Percentiles rank a stretch among this genome's conserved stretches.
These are phyloP conservation scores for Nicotiana knightiana DNA, from an alignment of 257 asterid species.

Conservation along the genomic window DNA sequence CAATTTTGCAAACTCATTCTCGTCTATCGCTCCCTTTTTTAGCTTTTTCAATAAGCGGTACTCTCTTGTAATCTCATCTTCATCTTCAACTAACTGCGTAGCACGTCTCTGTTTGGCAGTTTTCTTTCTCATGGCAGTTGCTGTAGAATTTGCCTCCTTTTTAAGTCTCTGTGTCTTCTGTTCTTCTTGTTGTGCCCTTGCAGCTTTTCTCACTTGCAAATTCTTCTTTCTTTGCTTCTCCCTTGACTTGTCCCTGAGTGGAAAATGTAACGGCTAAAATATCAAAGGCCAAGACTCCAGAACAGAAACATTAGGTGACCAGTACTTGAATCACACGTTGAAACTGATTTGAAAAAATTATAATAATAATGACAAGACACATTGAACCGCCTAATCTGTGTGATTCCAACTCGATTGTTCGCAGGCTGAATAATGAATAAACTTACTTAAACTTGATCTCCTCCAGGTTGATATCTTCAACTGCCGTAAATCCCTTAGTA, in stretches of 20 bases:
- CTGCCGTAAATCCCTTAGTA: slow-evolving; percentile 61
- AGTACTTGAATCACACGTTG: background rate
- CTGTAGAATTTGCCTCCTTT: slow-evolving; percentile 27
- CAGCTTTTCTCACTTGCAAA: slow-evolving; percentile 47
- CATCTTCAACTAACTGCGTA: slow-evolving; percentile 70
- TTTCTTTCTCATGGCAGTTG: slow-evolving; percentile 50
- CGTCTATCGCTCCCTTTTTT: slow-evolving; percentile 63
- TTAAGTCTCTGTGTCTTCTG: slow-evolving; percentile 36
- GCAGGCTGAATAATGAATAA: background rate
- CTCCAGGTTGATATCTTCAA: slow-evolving; percentile 57
- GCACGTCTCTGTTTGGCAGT: slow-evolving; percentile 91
- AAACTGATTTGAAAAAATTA: background rate
- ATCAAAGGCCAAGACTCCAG: background rate
- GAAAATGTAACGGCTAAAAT: background rate
- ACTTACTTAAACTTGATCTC: slow-evolving; percentile 83
- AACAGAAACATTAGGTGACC: background rate
- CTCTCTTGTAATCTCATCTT: slow-evolving; percentile 67
- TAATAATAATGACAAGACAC: background rate
- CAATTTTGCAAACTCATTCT: slow-evolving; percentile 63
- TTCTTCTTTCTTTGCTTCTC: slow-evolving; percentile 90
- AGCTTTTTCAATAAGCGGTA: slow-evolving; percentile 75
- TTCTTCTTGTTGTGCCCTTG: slow-evolving; percentile 36
- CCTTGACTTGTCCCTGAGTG: slow-evolving; percentile 73
- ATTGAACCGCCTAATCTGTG: background rate
- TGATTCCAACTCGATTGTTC: background rate